Evolutionary conservation across 169 alveolate genomes (phyloP), one percentile per base, ranked within the genome.

Genomic region (Eimeria nieschulzi): DNA sequence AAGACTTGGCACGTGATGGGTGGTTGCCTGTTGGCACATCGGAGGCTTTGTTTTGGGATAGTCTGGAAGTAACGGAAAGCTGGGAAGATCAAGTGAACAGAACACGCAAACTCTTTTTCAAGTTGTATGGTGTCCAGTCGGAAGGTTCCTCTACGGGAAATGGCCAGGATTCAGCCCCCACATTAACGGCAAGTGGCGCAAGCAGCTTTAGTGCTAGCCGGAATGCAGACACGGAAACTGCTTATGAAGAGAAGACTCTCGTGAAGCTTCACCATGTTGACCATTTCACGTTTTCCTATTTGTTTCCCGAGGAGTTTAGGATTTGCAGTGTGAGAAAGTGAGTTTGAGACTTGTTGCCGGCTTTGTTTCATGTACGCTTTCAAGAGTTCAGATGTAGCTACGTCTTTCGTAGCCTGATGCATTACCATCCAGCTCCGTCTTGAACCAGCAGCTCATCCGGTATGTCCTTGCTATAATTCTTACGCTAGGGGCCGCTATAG

Each of bases 241-340:
- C 86, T 0, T 80, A n/a, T 19, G 87, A 80, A 56, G 87, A 79
- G 75, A 80, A 59, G 33, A 80, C 87, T 46, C 87, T 80, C 33
- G 75, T 80, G 61, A 80, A 80, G 17, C 87, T 80, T 3, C 76
- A 80, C 17, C 70, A 61, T 9, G 87, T 80, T 51, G 87, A 80
- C 68, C 87, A 80, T 46, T 80, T 80, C 73, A 12, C 55, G 53
- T 80, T 23, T 51, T 80, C 87, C 39, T 80, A 80, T 33, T 80
- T 80, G 87, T 80, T 80, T 64, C 87, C 87, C 26, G 75, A 59
- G 73, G 87, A 80, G 12, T 59, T 80, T 19, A 80, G 87, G 75
- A 59, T 80, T 51, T 59, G 19, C 87, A 80, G 87, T 59, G 87
- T 80, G 73, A 56, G 87, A 61, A 80, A 59, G 87, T 80, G 68